These are phyloP conservation scores for Rusavskia elegans DNA, from an alignment of 495 filamentous ascomycete species.

Conservation along the genomic window DNA sequence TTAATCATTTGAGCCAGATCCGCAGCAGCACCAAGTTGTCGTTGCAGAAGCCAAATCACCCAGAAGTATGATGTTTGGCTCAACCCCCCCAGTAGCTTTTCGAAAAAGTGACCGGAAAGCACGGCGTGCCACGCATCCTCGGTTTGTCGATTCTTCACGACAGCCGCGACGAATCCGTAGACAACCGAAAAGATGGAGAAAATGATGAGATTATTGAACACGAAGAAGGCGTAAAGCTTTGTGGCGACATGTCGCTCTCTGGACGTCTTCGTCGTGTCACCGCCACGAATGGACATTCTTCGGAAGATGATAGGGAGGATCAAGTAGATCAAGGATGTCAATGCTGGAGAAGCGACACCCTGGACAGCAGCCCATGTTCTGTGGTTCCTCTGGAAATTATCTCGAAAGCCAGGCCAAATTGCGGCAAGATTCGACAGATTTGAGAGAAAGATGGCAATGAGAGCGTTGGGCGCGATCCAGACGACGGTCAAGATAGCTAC, in stretches of 20 bases:
- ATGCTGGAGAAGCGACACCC: constrained; percentile 81
- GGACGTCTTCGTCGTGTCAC: constrained; percentile 80
- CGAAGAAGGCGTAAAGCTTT: constrained; percentile 90
- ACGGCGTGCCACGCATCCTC: constrained; percentile 53
- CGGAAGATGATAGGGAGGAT: constrained; percentile 85
- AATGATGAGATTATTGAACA: constrained; percentile 91
- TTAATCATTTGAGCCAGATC: constrained; percentile 76
- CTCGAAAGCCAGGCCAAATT: constrained; percentile 66
- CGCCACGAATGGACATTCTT: constrained; percentile 57
- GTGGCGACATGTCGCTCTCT: constrained; percentile 84
- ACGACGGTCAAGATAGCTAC: constrained; percentile 62
- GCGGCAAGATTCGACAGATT: constrained; percentile 63
- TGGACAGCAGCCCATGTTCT: constrained; percentile 74
- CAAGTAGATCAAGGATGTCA: constrained; percentile 80
- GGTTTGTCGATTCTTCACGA: constrained; percentile 37
- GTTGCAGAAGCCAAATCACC: constrained; percentile 83
- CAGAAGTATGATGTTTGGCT: constrained; percentile 79
- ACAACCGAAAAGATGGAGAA: constrained; percentile 78
- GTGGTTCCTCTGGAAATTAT: constrained; percentile 40
- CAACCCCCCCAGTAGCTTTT: constrained; percentile 46
- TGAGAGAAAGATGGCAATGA: constrained; percentile 87
- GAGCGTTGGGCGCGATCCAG: constrained; percentile 89
- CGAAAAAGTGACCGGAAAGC: constrained; percentile 40
- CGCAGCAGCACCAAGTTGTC: constrained; percentile 78
- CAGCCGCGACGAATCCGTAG: constrained; percentile 52